A percentile compares a stretch with the other conserved stretches of the same genome.
Evolutionary conservation across 371 early-diverging fungal genomes (phyloP).

Genomic region (Mucor saturninus): DNA sequence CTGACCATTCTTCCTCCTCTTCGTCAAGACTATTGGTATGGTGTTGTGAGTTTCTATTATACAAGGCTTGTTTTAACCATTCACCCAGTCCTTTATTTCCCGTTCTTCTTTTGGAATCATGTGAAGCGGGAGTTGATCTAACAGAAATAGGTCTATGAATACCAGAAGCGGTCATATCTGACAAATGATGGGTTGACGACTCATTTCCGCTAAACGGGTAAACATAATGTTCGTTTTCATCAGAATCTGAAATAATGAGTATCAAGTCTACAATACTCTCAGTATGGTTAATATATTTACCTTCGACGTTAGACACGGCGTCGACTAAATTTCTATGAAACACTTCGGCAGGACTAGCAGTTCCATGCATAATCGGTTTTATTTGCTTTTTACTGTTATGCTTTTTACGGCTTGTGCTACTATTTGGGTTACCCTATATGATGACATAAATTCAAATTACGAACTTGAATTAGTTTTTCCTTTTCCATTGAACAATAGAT

Average conservation of each 20-base stretch:
- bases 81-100: constrained; percentile 11
- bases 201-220: constrained; percentile 45
- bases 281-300: neutral
- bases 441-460: neutral
- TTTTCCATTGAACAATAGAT: neutral
- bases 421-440: constrained; percentile 6
- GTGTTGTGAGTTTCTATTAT: constrained; percentile 2
- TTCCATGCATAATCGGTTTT: constrained; percentile 30
- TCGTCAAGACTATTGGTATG: constrained; percentile 9
- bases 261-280: neutral
- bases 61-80: constrained; percentile 13
- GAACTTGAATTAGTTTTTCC: neutral
- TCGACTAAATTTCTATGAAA: constrained; percentile 56
- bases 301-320: constrained; percentile 50
- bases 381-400: constrained; percentile 19
- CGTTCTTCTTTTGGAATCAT: constrained; percentile 7
- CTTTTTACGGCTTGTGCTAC: constrained; percentile 22
- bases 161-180: neutral
- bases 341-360: constrained; percentile 51
- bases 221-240: constrained; percentile 55
- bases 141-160: constrained; percentile 32
- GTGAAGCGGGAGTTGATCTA: constrained; percentile 19
- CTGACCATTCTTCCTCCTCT: constrained; percentile 24
- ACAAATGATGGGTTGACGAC: constrained; percentile 7
- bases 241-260: constrained; percentile 38